Evolutionary conservation across 768 basidiomycete species (phyloP).

Genomic region (Auricularia cornea): DNA sequence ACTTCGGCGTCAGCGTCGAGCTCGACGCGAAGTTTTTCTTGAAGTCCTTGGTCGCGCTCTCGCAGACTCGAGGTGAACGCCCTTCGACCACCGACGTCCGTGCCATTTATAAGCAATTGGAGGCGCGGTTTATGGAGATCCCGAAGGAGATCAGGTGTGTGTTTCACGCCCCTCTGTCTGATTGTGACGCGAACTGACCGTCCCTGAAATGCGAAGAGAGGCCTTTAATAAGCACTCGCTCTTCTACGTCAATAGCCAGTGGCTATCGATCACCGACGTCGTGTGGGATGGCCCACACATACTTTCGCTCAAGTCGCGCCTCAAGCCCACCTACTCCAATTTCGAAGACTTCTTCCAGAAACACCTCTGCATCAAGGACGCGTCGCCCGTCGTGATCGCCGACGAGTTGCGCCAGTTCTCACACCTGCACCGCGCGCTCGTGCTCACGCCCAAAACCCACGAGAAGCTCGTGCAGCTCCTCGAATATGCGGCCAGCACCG

Average conservation of each 20-base stretch:
- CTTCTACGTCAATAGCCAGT: neutral
- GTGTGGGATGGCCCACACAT: constrained; percentile 16
- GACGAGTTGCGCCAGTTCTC: constrained; percentile 10
- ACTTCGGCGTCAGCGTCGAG: constrained; percentile 12
- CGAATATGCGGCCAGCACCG: neutral
- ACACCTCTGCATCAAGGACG: constrained; percentile 10
- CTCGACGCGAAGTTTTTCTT: constrained; percentile 12
- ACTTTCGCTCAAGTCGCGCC: constrained; percentile 11
- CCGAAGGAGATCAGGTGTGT: constrained; percentile 14
- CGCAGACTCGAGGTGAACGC: constrained; percentile 2
- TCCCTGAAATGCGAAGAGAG: too few species aligned
- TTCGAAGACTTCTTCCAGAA: constrained; percentile 12
- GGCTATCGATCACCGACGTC: neutral
- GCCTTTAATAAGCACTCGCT: neutral
- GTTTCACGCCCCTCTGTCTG: too few species aligned
- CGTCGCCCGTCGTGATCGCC: constrained; percentile 9
- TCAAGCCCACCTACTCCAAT: constrained; percentile 9
- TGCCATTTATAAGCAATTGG: constrained; percentile 13
- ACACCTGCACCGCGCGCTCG: neutral
- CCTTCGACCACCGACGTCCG: neutral
- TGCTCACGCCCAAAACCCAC: neutral
- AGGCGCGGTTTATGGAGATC: constrained; percentile 17
- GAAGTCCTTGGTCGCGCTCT: constrained; percentile 9
- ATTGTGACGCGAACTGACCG: too few species aligned
- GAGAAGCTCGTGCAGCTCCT: neutral